Evolutionary conservation across 306 rosid species (phyloP).

Genomic region (Prosopis cineraria): DNA sequence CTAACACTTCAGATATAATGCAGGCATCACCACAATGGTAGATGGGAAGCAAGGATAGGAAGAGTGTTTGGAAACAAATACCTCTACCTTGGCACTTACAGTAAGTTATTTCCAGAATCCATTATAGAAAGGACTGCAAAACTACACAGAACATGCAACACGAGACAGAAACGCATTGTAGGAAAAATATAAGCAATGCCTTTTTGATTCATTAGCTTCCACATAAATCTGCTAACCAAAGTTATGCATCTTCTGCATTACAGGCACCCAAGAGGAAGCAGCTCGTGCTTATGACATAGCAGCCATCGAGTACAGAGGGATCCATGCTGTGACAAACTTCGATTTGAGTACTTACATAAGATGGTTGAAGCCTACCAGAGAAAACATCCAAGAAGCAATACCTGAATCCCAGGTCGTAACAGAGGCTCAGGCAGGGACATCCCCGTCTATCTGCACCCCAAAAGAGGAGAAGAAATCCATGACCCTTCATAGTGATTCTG

Average conservation of each 20-base stretch:
- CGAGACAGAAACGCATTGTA: neutral
- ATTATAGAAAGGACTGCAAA: neutral
- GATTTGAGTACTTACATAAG: slow-evolving; percentile 78
- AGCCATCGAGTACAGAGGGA: slow-evolving; percentile 87
- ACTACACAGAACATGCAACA: neutral
- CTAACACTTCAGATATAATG: slow-evolving; percentile 11
- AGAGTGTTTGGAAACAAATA: slow-evolving; percentile 94
- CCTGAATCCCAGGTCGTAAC: slow-evolving; percentile 35
- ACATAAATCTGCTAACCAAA: slow-evolving; percentile 16
- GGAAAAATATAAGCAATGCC: neutral
- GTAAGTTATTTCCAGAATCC: slow-evolving; percentile 52
- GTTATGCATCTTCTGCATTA: neutral
- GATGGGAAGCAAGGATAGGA: slow-evolving; percentile 98
- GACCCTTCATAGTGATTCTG: slow-evolving; percentile 39
- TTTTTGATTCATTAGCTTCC: slow-evolving; percentile 21
- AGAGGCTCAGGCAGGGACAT: slow-evolving; percentile 36
- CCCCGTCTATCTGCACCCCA: slow-evolving; percentile 35
- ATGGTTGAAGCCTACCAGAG: slow-evolving; percentile 68
- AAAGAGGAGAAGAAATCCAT: slow-evolving; percentile 42
- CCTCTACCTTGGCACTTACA: slow-evolving; percentile 88
- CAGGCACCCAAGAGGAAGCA: slow-evolving; percentile 92
- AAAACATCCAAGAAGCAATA: slow-evolving; percentile 10
- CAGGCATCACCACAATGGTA: slow-evolving; percentile 92
- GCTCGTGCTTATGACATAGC: slow-evolving; percentile 91
- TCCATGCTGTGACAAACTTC: slow-evolving; percentile 88